Conservation (phyloP, 495 filamentous ascomycete species). For the Tuber indicum region DNA sequence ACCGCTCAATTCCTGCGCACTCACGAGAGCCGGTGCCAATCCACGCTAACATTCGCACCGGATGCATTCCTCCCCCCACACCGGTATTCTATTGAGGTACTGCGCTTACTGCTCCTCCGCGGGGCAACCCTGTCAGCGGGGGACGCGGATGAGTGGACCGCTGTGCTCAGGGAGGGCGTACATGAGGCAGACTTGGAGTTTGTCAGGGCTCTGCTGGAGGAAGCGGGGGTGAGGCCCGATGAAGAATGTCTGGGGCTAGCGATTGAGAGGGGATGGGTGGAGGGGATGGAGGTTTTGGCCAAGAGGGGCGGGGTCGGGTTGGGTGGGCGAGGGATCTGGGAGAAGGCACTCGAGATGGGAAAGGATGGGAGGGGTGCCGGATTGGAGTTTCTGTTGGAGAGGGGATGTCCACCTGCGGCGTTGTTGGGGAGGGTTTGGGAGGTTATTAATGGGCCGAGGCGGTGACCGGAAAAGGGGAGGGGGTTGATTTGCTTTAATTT, state of each 20-base stretch:
- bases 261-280: constrained; percentile 12
- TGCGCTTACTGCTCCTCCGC: not conserved
- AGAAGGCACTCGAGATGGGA: constrained; percentile 15
- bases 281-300: constrained; percentile 17
- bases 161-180: constrained; percentile 12
- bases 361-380: not conserved
- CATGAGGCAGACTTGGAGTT: not conserved
- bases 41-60: not conserved
- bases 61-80: not conserved
- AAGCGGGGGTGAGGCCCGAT: constrained; percentile 13
- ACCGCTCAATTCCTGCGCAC: not conserved
- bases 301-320: constrained; percentile 14
- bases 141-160: constrained; percentile 8
- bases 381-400: constrained; percentile 25
- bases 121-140: constrained; percentile 7
- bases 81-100: not conserved
- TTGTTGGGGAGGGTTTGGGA: constrained; percentile 16
- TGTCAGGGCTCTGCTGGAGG: not conserved
- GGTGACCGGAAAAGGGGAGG: not conserved
- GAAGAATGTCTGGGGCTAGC: constrained; percentile 18
- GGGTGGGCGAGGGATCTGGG: constrained; percentile 22
- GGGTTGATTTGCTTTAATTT: not conserved
- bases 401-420: constrained; percentile 19
- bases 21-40: constrained; percentile 4
- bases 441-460: not conserved